These are phyloP conservation scores for Aureobasidium sp. DNA, from an alignment of 2,329 filamentous ascomycete species.

Conservation along the genomic window DNA sequence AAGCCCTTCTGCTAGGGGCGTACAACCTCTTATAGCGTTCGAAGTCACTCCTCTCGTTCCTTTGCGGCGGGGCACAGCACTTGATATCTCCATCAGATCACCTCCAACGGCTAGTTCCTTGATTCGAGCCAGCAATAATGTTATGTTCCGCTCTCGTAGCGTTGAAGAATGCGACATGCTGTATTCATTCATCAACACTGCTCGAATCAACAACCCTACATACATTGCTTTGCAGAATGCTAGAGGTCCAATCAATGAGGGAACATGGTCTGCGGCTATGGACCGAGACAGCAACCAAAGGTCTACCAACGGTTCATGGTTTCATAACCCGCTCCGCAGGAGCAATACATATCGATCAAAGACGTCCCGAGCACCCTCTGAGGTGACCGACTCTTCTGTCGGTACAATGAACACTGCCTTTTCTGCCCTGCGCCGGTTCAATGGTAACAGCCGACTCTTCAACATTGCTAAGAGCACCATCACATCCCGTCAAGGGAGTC, in stretches of 20 bases:
- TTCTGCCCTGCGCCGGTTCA: constrained; percentile 67
- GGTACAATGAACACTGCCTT: constrained; percentile 75
- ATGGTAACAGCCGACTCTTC: constrained; percentile 63
- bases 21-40: constrained; percentile 57
- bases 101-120: constrained; percentile 68
- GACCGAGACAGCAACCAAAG: constrained; percentile 44
- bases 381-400: constrained; percentile 66
- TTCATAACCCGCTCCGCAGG: constrained; percentile 48
- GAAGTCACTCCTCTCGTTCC: constrained; percentile 89
- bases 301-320: constrained; percentile 41
- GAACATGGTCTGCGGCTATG: constrained; percentile 45
- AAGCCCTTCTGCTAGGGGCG: constrained; percentile 30
- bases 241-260: constrained; percentile 49
- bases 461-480: constrained; percentile 77
- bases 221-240: constrained; percentile 74
- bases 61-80: constrained; percentile 79
- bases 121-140: constrained; percentile 63
- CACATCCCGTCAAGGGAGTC: constrained; percentile 47
- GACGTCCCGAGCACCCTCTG: constrained; percentile 45
- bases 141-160: constrained; percentile 81
- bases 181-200: constrained; percentile 79
- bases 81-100: constrained; percentile 91
- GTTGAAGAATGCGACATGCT: constrained; percentile 71
- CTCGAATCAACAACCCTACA: constrained; percentile 86
- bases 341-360: constrained; percentile 49